Evolutionary conservation across 164 flowering plant species (phyloP), one percentile per base, ranked within the genome.

Genomic region (Chimonanthus praecox): DNA sequence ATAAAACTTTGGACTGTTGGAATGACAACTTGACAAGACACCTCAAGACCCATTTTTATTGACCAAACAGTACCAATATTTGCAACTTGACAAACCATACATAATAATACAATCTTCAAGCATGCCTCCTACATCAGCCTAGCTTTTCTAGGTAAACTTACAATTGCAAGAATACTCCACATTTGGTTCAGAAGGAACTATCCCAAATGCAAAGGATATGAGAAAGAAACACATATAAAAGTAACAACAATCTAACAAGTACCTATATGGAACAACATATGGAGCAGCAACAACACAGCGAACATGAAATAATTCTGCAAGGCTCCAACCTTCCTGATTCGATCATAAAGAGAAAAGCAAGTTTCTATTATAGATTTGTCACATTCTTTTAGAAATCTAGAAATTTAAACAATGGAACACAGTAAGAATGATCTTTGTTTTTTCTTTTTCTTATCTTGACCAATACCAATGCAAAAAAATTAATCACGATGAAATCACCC

Each of bases 311-410:
- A 90, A 83, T 79, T 95, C 97, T 4, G 97, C 99, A 79, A 95
- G 90, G 76, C 86, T 92, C 99, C 99, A 95, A 4, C 99, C 99
- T 87, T 95, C 99, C 97, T 94, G 80, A n/a, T 82, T 49, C 68
- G 77, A 16, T 67, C 75, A 15, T 62, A 8, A 73, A 70, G 67
- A 46, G n/a, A 82, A 5, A 7, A 47, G 2, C 60, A 54, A n/a
- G 16, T 15, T 9, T 54, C 16, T 15, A 54, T 9, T 54, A 54
- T 11, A 11, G 60, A 13, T n/a, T 54, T n/a, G 16, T 54, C 16
- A 54, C 60, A 3, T 54, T n/a, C 16, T 54, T 54, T 54, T 13
- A 54, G n/a, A 54, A 54, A 54, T 54, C 16, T n/a, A 54, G 16
- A 1, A 54, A 13, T 54, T 6, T 13, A 3, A 4, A 54, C 16